Evolutionary conservation across 2,329 filamentous ascomycete species (phyloP), one percentile per base, ranked within the genome.

Genomic region (Colletotrichum viniferum): DNA sequence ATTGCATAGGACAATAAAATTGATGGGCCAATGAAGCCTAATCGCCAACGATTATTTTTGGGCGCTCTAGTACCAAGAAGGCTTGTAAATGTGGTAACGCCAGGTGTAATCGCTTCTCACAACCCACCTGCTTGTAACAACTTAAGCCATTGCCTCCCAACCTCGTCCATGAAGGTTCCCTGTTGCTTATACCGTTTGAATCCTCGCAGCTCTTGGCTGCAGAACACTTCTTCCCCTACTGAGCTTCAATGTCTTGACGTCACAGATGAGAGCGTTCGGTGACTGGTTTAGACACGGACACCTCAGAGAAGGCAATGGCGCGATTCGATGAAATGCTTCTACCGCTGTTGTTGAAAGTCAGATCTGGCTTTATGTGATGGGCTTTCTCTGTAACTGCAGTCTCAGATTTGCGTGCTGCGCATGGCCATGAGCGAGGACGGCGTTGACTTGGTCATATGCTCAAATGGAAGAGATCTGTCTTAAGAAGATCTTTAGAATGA

Each of bases 241-340:
- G n/a, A n/a, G 18, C 38, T n/a, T 21, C 38, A n/a, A 48, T 18
- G 18, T n/a, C 38, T 48, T n/a, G 18, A 2, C 21, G 12, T 21
- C 21, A 2, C 3, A 52, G 43, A 2, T 13, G 43, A 12, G 43
- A 52, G 43, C n/a, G 10, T 52, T 52, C 43, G 12, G n/a, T 24
- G n/a, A 13, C n/a, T 52, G 43, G 3, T 21, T 52, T 21, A 52
- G 43, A 52, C 43, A 52, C 43, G 1, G n/a, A 4, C 43, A 52
- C 6, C 43, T 24, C 4, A 5, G 43, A 52, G 10, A 52, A 24
- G 43, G 5, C n/a, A 52, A 1, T 52, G n/a, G 43, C 12, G n/a
- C n/a, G 43, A 13, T 0, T 2, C 6, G 43, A 21, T 2, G 0
- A 7, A 7, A 52, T 21, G 10, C n/a, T 52, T 52, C 10, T 21